Percentiles rank a stretch among this genome's conserved stretches.
These are phyloP conservation scores for Theileria parva DNA, from an alignment of 169 alveolate genomes.

Conservation along the genomic window DNA sequence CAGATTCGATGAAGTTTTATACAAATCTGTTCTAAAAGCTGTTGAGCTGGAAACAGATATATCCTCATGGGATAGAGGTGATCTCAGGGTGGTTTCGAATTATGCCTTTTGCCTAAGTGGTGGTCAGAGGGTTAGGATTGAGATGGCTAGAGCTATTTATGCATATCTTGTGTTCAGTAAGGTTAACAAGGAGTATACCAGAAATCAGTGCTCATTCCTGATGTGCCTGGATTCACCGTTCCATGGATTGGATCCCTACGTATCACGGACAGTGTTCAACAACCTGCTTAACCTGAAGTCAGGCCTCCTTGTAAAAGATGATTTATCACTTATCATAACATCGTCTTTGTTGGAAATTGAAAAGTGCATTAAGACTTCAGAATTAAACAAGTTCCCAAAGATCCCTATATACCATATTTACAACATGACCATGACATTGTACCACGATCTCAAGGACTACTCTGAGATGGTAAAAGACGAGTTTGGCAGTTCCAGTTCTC, in stretches of 20 bases:
- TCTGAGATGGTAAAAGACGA: background rate
- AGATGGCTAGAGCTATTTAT: constrained; percentile 91
- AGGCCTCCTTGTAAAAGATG: constrained; percentile 48
- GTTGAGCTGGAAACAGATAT: constrained; percentile 53
- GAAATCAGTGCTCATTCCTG: constrained; percentile 48
- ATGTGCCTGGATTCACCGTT: constrained; percentile 74
- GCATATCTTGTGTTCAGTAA: constrained; percentile 61
- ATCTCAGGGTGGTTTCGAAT: constrained; percentile 47
- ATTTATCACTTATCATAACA: constrained; percentile 37
- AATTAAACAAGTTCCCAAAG: background rate
- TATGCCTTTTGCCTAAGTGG: constrained; percentile 81
- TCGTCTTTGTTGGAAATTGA: constrained; percentile 8
- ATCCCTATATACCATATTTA: background rate
- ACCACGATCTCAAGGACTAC: background rate
- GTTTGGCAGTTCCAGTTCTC: background rate
- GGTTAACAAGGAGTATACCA: constrained; percentile 35
- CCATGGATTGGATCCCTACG: constrained; percentile 69
- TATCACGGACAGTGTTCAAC: constrained; percentile 62
- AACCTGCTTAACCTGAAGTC: constrained; percentile 57
- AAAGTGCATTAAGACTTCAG: constrained; percentile 1
- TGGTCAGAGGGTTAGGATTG: constrained; percentile 90
- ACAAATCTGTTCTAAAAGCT: constrained; percentile 19
- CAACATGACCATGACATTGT: background rate
- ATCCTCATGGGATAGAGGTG: constrained; percentile 58
- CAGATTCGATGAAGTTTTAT: constrained; percentile 38